Evolutionary conservation across 176 grass and related monocot genomes (phyloP).

Genomic region (Phoenix roebelenii): DNA sequence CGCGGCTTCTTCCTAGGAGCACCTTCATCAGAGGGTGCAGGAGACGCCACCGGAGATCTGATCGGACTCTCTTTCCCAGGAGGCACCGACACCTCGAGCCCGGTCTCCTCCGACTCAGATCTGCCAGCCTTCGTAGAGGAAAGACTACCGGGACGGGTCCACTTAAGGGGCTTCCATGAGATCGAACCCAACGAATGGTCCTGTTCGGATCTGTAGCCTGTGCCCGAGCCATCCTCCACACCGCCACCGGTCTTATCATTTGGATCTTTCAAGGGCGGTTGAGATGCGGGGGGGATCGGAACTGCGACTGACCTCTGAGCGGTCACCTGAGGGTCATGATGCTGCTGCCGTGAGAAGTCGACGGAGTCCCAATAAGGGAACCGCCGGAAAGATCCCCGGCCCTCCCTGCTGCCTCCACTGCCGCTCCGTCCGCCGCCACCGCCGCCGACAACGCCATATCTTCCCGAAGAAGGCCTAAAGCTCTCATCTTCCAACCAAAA

Average conservation of each 20-base stretch:
- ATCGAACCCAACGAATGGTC: constrained; percentile 25
- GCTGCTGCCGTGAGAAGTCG: constrained; percentile 42
- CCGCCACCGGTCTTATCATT: constrained; percentile 17
- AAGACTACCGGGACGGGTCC: constrained; percentile 16
- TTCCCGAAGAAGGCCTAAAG: constrained; percentile 5
- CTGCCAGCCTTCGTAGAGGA: constrained; percentile 28
- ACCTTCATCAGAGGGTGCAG: constrained; percentile 41
- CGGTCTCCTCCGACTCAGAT: constrained; percentile 33
- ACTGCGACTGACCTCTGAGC: constrained; percentile 71
- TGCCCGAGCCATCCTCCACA: constrained; percentile 38
- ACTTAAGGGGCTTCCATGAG: constrained; percentile 39
- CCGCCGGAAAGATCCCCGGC: neutral
- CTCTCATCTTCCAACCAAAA: constrained; percentile 12
- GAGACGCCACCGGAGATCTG: neutral
- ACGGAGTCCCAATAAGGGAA: constrained; percentile 12
- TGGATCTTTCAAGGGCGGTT: constrained; percentile 7
- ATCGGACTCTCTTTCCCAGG: constrained; percentile 7
- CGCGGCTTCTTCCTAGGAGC: constrained; percentile 65
- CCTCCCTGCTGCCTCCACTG: constrained; percentile 1
- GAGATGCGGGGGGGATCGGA: constrained; percentile 31
- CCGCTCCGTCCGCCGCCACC: neutral
- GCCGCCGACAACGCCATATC: neutral
- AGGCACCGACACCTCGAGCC: neutral
- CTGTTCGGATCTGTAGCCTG: constrained; percentile 23
- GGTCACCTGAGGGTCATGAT: constrained; percentile 12